Percentiles rank a stretch among this genome's conserved stretches.
Evolutionary conservation across 2,329 filamentous ascomycete genomes (phyloP).

Genomic region (Zymoseptoria crescenta): DNA sequence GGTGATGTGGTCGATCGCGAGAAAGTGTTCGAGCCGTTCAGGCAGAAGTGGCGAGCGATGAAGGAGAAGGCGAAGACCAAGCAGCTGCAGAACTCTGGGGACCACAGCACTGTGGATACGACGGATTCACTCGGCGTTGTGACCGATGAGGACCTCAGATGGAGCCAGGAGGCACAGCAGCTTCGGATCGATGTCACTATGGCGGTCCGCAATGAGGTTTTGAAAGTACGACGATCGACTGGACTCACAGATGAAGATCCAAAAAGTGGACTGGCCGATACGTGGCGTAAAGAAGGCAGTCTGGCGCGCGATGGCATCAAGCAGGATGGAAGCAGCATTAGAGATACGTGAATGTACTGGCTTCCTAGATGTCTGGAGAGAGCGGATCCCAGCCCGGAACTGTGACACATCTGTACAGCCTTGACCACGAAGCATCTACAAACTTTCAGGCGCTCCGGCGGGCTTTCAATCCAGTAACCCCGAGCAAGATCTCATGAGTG

Average conservation of each 20-base stretch:
- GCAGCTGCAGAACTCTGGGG: conserved; percentile 27
- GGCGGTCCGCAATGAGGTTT: conserved; percentile 68
- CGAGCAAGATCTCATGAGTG: neutral
- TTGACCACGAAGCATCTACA: neutral
- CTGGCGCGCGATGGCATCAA: conserved; percentile 48
- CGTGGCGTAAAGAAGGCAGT: conserved; percentile 58
- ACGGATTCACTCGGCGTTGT: conserved; percentile 47
- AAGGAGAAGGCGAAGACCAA: conserved; percentile 44
- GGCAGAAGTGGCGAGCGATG: conserved; percentile 65
- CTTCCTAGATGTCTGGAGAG: neutral
- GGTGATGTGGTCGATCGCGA: conserved; percentile 71
- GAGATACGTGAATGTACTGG: conserved; percentile 40
- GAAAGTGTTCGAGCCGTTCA: conserved; percentile 66
- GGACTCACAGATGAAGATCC: conserved; percentile 77
- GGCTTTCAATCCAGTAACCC: neutral
- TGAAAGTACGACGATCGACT: conserved; percentile 63
- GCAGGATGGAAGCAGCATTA: conserved; percentile 54
- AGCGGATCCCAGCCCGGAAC: neutral
- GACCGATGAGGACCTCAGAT: conserved; percentile 58
- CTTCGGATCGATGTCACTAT: conserved; percentile 73
- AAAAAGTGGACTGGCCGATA: conserved; percentile 68
- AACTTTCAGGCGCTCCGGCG: too few species aligned
- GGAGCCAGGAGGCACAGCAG: conserved; percentile 65
- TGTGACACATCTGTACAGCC: neutral
- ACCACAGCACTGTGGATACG: neutral